Conservation (phyloP, 2,329 filamentous ascomycete genomes). For the Epichloe uncinata region DNA sequence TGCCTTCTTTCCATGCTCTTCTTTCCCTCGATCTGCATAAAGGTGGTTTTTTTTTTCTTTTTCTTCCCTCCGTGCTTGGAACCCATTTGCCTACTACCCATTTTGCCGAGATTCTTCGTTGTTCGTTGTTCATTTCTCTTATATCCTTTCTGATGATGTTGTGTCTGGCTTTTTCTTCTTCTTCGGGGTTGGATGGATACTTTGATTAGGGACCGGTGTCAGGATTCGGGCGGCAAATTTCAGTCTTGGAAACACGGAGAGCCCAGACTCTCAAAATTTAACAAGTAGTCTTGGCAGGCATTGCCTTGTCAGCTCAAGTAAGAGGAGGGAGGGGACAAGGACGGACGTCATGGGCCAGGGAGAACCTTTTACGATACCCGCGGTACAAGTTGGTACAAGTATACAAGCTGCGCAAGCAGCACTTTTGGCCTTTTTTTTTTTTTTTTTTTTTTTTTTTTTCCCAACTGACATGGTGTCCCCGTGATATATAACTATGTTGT, state of each 20-base stretch:
- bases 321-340: neutral
- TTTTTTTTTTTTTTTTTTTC: constrained; percentile 11
- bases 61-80: neutral
- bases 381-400: neutral
- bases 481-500: too few relatives aligned
- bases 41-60: too few relatives aligned
- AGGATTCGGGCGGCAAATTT: neutral
- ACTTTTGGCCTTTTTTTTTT: constrained; percentile 3
- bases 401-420: neutral
- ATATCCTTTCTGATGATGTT: neutral
- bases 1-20: neutral
- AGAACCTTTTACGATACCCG: neutral
- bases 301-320: neutral
- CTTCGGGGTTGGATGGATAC: neutral
- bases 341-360: neutral
- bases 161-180: neutral
- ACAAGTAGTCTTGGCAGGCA: neutral
- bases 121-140: too few relatives aligned
- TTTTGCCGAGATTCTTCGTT: too few relatives aligned
- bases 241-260: neutral
- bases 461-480: neutral
- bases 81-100: neutral
- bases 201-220: neutral
- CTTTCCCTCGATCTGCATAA: neutral
- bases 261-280: neutral